Base-by-base conservation (phyloP, 192 early-diverging fungal species). In the Helicostylum pulchrum region DNA sequence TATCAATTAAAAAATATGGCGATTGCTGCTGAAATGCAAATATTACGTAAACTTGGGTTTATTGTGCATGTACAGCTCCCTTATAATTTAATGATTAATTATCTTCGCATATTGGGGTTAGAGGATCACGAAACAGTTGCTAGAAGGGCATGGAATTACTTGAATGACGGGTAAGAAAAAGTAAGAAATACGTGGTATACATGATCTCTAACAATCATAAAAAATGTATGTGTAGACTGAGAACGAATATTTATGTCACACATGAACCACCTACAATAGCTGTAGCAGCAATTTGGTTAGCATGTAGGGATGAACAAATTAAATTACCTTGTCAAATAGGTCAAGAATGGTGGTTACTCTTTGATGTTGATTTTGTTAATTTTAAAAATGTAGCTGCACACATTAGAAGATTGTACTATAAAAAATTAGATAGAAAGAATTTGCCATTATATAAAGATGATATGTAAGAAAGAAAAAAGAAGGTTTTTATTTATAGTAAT, bases 61-160 rank as follows among this genome's bases (percentile, higher is more conserved):
- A 92, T 96, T 70, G 94, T 98, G 4, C 94, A 97, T 64, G 96
- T 98, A 1, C 90, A 96, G 74, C 84, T 94, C 12, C 95, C 97
- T n/a, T 95, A 99, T 72, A 90, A 90, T 17, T 84, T 94, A 54
- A 87, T 99, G 86, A 85, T 97, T 61, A 96, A 96, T 66, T 39
- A 95, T 72, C 67, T 98, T 68, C 86, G 86, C 43, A 84, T 88
- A 23, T 76, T 99, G 43, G 89, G 86, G 30, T 64, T 95, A 47
- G 85, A 83, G 7, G 86, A 86, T 9, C 86, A 96, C 64, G 79
- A 85, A 10, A 78, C 65, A 9, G 72, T 99, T n/a, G 83, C 89
- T 6, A 93, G 94, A 64, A 77, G 81, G 21, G 92, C 95, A 12
- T 98, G 95, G 95, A 93, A 94, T 65, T 96, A 91, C 73, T 67